These are phyloP conservation scores for Boechera retrofracta DNA, from an alignment of 345 rosid species.

Conservation along the genomic window DNA sequence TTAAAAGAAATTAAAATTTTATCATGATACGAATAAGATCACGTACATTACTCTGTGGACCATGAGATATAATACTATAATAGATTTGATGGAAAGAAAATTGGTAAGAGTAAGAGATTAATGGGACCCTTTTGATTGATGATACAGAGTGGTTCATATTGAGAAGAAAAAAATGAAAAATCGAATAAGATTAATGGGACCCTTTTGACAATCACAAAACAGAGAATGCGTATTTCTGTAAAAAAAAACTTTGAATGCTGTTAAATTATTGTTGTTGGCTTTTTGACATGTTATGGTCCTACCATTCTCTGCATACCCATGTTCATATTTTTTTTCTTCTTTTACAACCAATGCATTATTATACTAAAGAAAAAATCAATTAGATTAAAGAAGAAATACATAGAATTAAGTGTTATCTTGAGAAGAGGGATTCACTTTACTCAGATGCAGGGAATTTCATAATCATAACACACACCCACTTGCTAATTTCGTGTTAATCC, in stretches of 20 bases:
- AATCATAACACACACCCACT: constrained; percentile 27
- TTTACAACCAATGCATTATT: constrained; percentile 25
- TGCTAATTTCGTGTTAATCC: neutral
- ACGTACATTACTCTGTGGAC: neutral
- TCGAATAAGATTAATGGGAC: neutral
- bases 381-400: constrained; percentile 7
- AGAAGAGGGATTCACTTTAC: constrained; percentile 38
- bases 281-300: constrained; percentile 43
- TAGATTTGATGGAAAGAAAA: neutral
- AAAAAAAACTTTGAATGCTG: constrained; percentile 26
- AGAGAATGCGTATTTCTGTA: constrained; percentile 6
- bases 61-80: neutral
- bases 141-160: constrained; percentile 25
- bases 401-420: constrained; percentile 36
- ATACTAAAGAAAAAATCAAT: neutral
- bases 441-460: constrained; percentile 39
- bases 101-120: neutral
- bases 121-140: constrained; percentile 34
- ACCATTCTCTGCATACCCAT: constrained; percentile 29
- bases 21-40: too few species aligned
- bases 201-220: constrained; percentile 20
- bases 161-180: neutral
- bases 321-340: constrained; percentile 12
- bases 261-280: constrained; percentile 39
- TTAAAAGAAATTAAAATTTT: too few species aligned